These are phyloP conservation scores for Camellia lanceoleosa DNA, from an alignment of 148 eudicot genomes.

Conservation along the genomic window DNA sequence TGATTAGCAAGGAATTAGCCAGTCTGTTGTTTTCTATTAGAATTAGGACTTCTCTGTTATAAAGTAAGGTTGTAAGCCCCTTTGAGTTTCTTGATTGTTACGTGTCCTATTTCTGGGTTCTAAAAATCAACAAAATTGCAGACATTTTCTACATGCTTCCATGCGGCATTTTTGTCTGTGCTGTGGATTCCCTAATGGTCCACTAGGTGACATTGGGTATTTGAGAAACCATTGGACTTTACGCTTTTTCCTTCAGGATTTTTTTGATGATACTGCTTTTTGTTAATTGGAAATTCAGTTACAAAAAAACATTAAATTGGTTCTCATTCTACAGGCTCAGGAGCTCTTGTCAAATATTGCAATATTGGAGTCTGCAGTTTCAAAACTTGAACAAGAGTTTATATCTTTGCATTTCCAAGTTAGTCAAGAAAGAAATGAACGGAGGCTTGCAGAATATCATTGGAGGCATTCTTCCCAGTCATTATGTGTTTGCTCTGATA, in stretches of 20 bases:
- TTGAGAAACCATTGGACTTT: background rate
- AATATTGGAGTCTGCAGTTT: constrained; percentile 16
- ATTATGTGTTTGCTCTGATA: constrained; percentile 15
- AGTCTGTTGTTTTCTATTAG: no score
- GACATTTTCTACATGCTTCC: no score
- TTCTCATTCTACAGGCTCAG: constrained; percentile 15
- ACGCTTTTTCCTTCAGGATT: background rate
- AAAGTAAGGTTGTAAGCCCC: no score
- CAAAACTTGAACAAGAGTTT: constrained; percentile 24
- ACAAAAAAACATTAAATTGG: background rate
- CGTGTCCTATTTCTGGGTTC: no score
- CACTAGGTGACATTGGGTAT: background rate
- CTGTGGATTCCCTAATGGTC: background rate
- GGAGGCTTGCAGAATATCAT: constrained; percentile 21
- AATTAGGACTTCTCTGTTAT: no score
- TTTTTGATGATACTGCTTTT: background rate
- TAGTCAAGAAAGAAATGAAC: constrained; percentile 27
- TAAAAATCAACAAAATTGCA: no score
- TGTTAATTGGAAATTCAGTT: background rate
- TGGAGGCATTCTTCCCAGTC: constrained; percentile 22
- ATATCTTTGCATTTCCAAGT: constrained; percentile 24
- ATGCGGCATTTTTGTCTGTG: background rate
- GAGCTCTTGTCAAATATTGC: constrained; percentile 22
- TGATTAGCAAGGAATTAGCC: no score
- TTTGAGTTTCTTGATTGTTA: no score